Conservation (phyloP, 2,329 filamentous ascomycete species). For the Ceratocystis colombiana region DNA sequence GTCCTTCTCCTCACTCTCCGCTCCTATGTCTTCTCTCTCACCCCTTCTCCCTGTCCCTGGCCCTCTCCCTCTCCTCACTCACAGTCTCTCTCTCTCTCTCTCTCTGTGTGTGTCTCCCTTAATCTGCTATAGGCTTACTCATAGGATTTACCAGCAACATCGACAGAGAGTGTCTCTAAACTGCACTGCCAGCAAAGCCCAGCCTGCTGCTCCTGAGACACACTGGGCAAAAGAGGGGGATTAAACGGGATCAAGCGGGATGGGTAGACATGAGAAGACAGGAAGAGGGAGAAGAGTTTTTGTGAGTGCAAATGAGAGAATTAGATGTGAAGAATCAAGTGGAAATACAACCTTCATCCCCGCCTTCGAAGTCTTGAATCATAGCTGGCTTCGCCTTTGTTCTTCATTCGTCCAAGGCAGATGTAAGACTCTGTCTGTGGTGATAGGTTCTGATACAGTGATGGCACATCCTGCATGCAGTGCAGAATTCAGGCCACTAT, state of each 20-base stretch:
- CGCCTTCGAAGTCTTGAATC: background rate
- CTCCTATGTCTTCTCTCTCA: background rate
- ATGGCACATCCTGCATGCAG: background rate
- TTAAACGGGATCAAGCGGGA: background rate
- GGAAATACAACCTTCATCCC: background rate
- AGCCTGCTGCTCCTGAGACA: constrained; percentile 4
- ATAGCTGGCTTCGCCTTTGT: background rate
- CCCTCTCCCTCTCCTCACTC: too few species aligned
- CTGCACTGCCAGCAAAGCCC: background rate
- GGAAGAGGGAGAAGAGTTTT: background rate
- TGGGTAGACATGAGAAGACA: background rate
- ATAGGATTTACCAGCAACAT: background rate
- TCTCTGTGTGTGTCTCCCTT: background rate
- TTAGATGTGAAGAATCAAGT: background rate
- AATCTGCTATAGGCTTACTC: background rate
- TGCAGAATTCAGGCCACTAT: background rate
- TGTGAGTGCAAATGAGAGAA: background rate
- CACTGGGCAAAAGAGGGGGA: background rate
- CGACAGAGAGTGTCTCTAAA: background rate
- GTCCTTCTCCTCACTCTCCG: background rate
- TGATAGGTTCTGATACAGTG: background rate
- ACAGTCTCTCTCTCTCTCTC: background rate
- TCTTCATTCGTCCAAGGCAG: background rate
- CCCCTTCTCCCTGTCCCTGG: background rate
- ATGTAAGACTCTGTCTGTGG: background rate